Evolutionary conservation across 306 rosid species (phyloP), one percentile per base, ranked within the genome.

Genomic region (Vigna mungo): DNA sequence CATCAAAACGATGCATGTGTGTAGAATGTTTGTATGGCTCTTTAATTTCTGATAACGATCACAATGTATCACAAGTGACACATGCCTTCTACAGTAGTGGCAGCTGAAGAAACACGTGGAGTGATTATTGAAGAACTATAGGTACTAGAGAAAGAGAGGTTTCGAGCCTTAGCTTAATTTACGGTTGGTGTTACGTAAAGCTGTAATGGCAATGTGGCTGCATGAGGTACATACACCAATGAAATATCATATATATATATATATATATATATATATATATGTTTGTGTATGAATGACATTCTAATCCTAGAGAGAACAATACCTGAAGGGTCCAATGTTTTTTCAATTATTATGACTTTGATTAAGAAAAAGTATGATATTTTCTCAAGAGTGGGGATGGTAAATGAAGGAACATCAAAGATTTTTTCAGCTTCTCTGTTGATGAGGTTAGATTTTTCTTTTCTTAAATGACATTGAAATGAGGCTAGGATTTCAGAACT

Each of bases 71-170:
- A 30, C 48, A 74, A 44, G 68, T 78, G 80, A 84, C 56, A 82
- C 62, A 41, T 65, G 72, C 82, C 34, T 37, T 47, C 39, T 16
- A 66, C 54, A 56, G 34, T 76, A 75, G 79, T 74, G 79, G 87
- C 72, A 13, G 76, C 60, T 48, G 74, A 83, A 80, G 74, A 65
- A 79, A 85, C 87, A 68, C 81, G 89, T 85, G 79, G 72, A 84
- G 1, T 44, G 39, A 44, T 53, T 14, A 76, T 69, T 71, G 71
- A 76, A 77, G 75, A 76, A 48, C 65, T 76, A 65, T 60, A 46
- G 49, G 32, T 54, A 49, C 58, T 58, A 47, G 4, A 56, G 56
- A 77, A n/a, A 65, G 18, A 82, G 41, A 54, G 71, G 70, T 72
- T 79, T 46, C 41, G 16, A 74, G 78, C 84, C 87, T 16, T 48